phyloP scores from a whole-genome alignment of 176 grass and related monocot genomes.

The Chloris gayana region DNA sequence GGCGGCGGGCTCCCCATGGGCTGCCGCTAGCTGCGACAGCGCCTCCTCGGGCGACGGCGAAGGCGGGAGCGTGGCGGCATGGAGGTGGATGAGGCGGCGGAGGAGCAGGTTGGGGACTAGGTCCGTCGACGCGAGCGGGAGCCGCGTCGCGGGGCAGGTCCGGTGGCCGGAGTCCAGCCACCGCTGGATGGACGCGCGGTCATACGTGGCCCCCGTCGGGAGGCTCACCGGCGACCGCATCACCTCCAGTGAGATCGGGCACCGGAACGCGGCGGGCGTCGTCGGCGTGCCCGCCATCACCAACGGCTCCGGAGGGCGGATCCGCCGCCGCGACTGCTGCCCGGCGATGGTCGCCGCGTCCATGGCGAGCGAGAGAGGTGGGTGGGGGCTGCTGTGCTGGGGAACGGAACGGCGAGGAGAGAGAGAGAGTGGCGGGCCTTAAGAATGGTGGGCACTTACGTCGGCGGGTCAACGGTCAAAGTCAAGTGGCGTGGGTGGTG shows the following conservation, averaged over 20 bases:
- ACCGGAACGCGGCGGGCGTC: slow-evolving; percentile 65
- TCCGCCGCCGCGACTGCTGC: slow-evolving; percentile 42
- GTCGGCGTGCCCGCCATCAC: slow-evolving; percentile 45
- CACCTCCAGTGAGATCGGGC: slow-evolving; percentile 90
- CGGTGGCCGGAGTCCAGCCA: slow-evolving; percentile 80
- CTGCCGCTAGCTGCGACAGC: slow-evolving; percentile 55
- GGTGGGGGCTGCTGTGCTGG: neutral
- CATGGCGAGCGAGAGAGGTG: slow-evolving; percentile 41
- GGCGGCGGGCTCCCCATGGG: slow-evolving; percentile 45
- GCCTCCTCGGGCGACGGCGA: slow-evolving; percentile 45
- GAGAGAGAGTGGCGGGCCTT: slow-evolving; percentile 47
- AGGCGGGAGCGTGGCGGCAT: slow-evolving; percentile 50
- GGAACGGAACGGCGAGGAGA: slow-evolving; percentile 21
- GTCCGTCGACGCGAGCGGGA: slow-evolving; percentile 64
- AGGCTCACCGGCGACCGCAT: slow-evolving; percentile 80
- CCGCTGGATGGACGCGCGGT: slow-evolving; percentile 83
- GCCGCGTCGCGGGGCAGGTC: slow-evolving; percentile 73
- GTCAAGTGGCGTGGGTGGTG: slow-evolving; percentile 49
- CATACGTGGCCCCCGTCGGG: slow-evolving; percentile 73
- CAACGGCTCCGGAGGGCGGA: slow-evolving; percentile 36
- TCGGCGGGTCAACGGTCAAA: slow-evolving; percentile 69
- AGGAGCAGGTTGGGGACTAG: slow-evolving; percentile 77
- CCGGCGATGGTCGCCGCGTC: slow-evolving; percentile 38
- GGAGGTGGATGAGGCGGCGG: slow-evolving; percentile 59
- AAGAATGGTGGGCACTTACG: slow-evolving; percentile 60